Percentiles rank a stretch among this genome's conserved stretches.
Evolutionary conservation across 225 moss, liverwort and hornwort species (phyloP).

Genomic region (Pleurozium schreberi): DNA sequence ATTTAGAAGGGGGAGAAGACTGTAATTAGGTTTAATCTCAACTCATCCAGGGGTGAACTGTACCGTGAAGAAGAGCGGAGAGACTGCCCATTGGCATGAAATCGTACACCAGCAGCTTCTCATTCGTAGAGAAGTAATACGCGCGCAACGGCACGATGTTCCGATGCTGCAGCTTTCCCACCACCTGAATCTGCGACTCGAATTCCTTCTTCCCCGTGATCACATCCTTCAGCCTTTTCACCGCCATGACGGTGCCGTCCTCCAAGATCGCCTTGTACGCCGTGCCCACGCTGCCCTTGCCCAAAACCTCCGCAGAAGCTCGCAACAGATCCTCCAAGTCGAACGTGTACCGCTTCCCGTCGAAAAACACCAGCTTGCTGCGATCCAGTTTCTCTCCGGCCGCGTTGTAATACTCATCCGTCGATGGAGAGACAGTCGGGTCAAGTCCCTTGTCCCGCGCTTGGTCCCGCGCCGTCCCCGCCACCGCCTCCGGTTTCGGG

Average conservation of each 20-base stretch:
- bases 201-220: constrained; percentile 52
- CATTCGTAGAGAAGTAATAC: constrained; percentile 66
- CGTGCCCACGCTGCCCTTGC: constrained; percentile 84
- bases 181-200: constrained; percentile 46
- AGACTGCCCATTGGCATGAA: constrained; percentile 71
- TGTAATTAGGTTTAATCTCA: background rate
- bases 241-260: constrained; percentile 50
- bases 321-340: constrained; percentile 73
- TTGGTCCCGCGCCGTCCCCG: background rate
- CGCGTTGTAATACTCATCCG: constrained; percentile 10
- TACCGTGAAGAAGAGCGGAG: constrained; percentile 69
- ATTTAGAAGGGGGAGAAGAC: background rate
- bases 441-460: constrained; percentile 8
- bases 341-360: constrained; percentile 23
- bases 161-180: constrained; percentile 61
- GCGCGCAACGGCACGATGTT: constrained; percentile 64
- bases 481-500: background rate
- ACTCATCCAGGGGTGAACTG: background rate
- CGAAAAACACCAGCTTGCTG: constrained; percentile 51
- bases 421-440: background rate
- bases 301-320: constrained; percentile 81
- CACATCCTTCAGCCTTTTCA: constrained; percentile 69
- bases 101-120: constrained; percentile 77
- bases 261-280: constrained; percentile 83
- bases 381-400: constrained; percentile 29